Conservation (phyloP, 805 yeast species). For the Ogataea polymorpha region DNA sequence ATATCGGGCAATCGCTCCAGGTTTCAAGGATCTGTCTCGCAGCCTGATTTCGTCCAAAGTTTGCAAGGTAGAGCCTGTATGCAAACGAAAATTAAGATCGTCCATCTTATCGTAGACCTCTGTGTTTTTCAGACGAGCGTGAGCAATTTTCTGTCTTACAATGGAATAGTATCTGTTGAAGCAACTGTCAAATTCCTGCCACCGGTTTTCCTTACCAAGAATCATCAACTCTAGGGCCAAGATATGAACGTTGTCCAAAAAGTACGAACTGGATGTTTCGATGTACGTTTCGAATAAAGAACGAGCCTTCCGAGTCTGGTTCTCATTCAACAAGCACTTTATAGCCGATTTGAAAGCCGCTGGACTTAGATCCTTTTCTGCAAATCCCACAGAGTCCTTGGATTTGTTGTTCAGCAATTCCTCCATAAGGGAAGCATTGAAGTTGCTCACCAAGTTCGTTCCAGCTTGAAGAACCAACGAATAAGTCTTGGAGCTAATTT, state of each 20-base stretch:
- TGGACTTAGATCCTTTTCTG: slow-evolving; percentile 27
- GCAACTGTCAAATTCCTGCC: slow-evolving; percentile 32
- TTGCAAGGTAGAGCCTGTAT: slow-evolving; percentile 7
- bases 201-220: slow-evolving; percentile 31
- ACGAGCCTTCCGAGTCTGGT: slow-evolving; percentile 25
- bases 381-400: slow-evolving; percentile 20
- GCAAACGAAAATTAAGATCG: slow-evolving; percentile 1
- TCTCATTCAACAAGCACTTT: slow-evolving; percentile 16
- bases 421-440: slow-evolving; percentile 21
- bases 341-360: slow-evolving; percentile 23
- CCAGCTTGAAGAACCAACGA: slow-evolving; percentile 28
- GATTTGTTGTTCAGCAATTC: slow-evolving; percentile 22
- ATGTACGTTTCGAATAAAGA: slow-evolving; percentile 28
- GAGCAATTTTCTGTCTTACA: slow-evolving; percentile 14
- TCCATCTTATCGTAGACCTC: slow-evolving; percentile 4
- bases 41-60: slow-evolving; percentile 17
- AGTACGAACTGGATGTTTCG: slow-evolving; percentile 21
- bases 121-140: slow-evolving; percentile 13
- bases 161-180: slow-evolving; percentile 24
- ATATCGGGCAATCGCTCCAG: slow-evolving; percentile 22
- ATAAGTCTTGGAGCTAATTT: slow-evolving; percentile 26
- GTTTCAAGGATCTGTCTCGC: slow-evolving; percentile 1
- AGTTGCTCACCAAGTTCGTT: slow-evolving; percentile 17
- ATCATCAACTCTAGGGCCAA: slow-evolving; percentile 27
- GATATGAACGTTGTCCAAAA: slow-evolving; percentile 29